Percentiles rank a stretch among this genome's conserved stretches.
phyloP scores from a whole-genome alignment of 2,329 filamentous ascomycete genomes.

The Aschersonia sp. region DNA sequence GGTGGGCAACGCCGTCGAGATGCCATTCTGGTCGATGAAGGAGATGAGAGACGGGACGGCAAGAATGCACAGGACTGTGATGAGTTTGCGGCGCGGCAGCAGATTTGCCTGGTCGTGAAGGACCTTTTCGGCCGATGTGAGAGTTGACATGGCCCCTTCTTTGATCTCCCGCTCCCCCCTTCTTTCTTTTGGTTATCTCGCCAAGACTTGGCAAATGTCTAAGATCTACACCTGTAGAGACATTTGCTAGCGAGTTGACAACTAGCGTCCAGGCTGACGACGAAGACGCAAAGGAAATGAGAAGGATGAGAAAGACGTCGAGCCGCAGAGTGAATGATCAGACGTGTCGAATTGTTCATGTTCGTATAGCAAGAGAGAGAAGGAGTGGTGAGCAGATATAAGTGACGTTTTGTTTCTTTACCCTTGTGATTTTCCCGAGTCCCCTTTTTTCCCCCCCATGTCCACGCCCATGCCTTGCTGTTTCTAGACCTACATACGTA shows the following conservation, averaged over 20 bases:
- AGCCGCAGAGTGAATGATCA: too few relatives aligned
- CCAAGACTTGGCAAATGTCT: too few relatives aligned
- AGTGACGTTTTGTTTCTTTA: too few relatives aligned
- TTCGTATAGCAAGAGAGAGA: too few relatives aligned
- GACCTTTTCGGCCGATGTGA: conserved; percentile 22
- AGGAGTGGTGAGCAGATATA: too few relatives aligned
- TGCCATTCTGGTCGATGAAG: conserved; percentile 43
- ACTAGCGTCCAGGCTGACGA: neutral
- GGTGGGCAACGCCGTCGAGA: conserved; percentile 35
- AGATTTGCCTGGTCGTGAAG: conserved; percentile 43
- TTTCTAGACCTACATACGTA: too few relatives aligned
- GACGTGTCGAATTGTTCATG: too few relatives aligned
- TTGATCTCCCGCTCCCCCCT: conserved; percentile 11
- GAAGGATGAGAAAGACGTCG: too few relatives aligned
- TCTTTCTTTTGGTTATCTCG: conserved; percentile 1
- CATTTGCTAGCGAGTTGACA: neutral
- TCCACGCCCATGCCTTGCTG: too few relatives aligned
- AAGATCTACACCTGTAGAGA: too few relatives aligned
- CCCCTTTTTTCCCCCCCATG: too few relatives aligned
- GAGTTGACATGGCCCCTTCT: conserved; percentile 1
- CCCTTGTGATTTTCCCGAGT: too few relatives aligned
- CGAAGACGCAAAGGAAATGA: neutral
- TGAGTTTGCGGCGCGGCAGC: conserved; percentile 32
- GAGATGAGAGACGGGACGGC: conserved; percentile 37
- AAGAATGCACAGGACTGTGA: conserved; percentile 36